Percentiles rank a stretch among this genome's conserved stretches.
These are phyloP conservation scores for Phialophora chinensis DNA, from an alignment of 2,329 filamentous ascomycete genomes.

Conservation along the genomic window DNA sequence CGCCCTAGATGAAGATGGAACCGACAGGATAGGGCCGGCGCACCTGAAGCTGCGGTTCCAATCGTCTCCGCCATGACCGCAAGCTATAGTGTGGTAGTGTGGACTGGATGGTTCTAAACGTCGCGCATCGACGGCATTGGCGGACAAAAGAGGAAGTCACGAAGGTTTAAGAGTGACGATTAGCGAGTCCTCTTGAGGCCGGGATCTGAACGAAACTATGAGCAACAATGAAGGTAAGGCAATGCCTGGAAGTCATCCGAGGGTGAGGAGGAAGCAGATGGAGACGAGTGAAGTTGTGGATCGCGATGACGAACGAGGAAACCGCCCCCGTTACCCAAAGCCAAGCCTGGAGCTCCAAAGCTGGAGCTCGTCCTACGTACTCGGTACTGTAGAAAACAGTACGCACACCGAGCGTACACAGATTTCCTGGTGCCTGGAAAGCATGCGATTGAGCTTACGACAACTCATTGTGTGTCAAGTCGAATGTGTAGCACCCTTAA, in stretches of 20 bases:
- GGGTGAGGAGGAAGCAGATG: slow-evolving; percentile 17
- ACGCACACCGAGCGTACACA: not conserved
- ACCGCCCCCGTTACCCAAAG: not conserved
- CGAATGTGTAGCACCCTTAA: not conserved
- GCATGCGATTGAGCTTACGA: not conserved
- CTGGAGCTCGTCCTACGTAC: not conserved
- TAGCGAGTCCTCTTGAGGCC: slow-evolving; percentile 1
- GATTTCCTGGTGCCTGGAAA: not conserved
- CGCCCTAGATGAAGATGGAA: not conserved
- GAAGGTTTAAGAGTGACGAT: not conserved
- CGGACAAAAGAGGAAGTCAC: not conserved
- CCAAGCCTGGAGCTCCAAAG: slow-evolving; percentile 23
- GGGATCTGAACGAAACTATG: not conserved
- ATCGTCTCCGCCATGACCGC: slow-evolving; percentile 37
- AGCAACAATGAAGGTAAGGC: slow-evolving; percentile 16
- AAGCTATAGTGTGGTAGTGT: slow-evolving; percentile 6
- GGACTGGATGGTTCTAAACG: slow-evolving; percentile 14
- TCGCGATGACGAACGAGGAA: slow-evolving; percentile 32
- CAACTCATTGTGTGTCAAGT: not conserved
- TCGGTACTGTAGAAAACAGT: too few relatives aligned
- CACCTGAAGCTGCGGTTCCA: slow-evolving; percentile 38
- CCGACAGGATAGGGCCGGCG: slow-evolving; percentile 3
- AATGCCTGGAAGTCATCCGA: slow-evolving; percentile 28
- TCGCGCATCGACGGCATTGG: slow-evolving; percentile 18
- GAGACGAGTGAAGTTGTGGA: slow-evolving; percentile 10